Evolutionary conservation across 2,329 filamentous ascomycete genomes (phyloP).

Genomic region (Fonsecaea nubica): DNA sequence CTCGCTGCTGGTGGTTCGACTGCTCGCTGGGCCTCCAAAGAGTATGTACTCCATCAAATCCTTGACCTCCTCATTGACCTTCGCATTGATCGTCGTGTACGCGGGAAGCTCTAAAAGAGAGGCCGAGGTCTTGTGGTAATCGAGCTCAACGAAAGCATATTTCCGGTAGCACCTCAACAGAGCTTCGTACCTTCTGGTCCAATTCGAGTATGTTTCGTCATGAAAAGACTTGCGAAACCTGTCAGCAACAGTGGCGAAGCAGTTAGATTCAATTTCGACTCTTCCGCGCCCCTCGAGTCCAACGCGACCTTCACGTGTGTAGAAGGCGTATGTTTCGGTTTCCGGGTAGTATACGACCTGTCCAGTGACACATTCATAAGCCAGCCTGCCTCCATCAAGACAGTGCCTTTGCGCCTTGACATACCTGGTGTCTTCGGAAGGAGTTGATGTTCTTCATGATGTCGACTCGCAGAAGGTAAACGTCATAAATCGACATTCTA

Average conservation of each 20-base stretch:
- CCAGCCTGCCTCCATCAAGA: background rate
- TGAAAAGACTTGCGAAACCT: background rate
- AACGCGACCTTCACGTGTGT: background rate
- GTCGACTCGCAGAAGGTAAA: background rate
- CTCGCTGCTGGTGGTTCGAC: background rate
- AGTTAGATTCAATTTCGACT: background rate
- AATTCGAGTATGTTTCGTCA: background rate
- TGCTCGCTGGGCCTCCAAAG: conserved; percentile 1
- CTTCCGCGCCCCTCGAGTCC: background rate
- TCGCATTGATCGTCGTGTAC: background rate
- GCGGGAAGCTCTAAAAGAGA: background rate
- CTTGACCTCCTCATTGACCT: conserved; percentile 13
- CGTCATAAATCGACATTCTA: background rate
- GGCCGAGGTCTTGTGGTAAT: background rate
- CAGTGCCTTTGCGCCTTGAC: background rate
- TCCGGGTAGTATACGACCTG: background rate
- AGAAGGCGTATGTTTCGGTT: background rate
- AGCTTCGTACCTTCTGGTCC: background rate
- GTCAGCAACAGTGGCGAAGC: background rate
- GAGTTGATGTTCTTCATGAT: background rate
- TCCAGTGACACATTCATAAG: background rate
- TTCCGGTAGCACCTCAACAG: background rate
- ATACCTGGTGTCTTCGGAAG: background rate
- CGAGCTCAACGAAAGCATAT: background rate
- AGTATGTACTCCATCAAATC: conserved; percentile 14